Conservation (phyloP, 352 stramenopile species). For the Phytophthora tubulina region DNA sequence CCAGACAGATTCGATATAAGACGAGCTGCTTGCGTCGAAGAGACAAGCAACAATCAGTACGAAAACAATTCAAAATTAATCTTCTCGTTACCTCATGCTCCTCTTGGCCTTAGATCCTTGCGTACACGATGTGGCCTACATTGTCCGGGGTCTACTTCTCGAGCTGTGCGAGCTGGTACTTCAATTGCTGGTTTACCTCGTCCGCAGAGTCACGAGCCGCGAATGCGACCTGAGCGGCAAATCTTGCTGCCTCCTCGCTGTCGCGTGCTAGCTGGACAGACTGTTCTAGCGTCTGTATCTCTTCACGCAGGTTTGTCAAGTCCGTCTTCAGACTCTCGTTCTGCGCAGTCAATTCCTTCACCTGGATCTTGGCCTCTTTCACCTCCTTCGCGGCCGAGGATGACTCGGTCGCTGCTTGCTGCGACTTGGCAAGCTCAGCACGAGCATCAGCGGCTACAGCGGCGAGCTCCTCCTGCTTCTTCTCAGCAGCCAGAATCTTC, state of each 20-base stretch:
- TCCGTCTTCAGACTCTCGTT: conserved; percentile 45
- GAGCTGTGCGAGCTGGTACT: conserved; percentile 52
- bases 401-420: conserved; percentile 27
- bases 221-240: conserved; percentile 76
- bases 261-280: conserved; percentile 63
- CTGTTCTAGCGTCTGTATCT: conserved; percentile 56
- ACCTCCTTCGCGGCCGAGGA: conserved; percentile 34
- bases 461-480: conserved; percentile 38
- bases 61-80: conserved; percentile 51
- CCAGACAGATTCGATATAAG: conserved; percentile 87
- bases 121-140: conserved; percentile 28
- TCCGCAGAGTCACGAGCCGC: conserved; percentile 71
- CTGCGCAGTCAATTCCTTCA: conserved; percentile 36
- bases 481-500: conserved; percentile 28
- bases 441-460: conserved; percentile 30
- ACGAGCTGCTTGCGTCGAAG: background rate
- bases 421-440: conserved; percentile 32
- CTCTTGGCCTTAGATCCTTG: conserved; percentile 21
- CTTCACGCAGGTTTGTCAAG: conserved; percentile 46
- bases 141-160: conserved; percentile 33
- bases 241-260: conserved; percentile 76
- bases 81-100: conserved; percentile 35
- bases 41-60: conserved; percentile 30
- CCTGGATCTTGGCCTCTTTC: conserved; percentile 37
- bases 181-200: conserved; percentile 53